phyloP scores from a whole-genome alignment of 2,329 filamentous ascomycete genomes.

The Biscogniauxia marginata region DNA sequence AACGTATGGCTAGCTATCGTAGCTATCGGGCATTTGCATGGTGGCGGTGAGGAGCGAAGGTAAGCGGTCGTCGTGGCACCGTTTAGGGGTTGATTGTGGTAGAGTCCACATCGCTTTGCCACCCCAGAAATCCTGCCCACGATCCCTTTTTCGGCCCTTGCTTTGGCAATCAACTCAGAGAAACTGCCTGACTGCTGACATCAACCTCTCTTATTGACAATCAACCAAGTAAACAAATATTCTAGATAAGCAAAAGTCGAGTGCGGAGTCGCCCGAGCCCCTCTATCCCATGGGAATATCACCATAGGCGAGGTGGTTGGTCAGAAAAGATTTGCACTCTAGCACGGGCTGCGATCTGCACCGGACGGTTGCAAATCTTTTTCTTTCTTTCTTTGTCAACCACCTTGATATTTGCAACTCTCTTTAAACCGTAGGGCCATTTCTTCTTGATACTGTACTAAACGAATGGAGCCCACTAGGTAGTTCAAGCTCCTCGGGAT shows the following conservation, averaged over 20 bases:
- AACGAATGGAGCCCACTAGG: no score
- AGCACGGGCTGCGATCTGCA: no score
- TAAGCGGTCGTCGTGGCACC: background rate
- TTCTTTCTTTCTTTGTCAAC: no score
- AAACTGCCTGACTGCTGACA: background rate
- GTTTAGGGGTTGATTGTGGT: background rate
- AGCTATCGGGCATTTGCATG: background rate
- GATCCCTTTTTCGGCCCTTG: background rate
- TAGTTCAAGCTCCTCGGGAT: no score
- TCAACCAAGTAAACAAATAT: background rate
- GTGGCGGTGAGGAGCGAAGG: background rate
- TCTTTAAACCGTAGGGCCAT: no score
- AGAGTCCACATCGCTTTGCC: background rate
- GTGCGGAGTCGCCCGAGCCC: background rate
- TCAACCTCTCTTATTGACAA: background rate
- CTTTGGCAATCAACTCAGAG: background rate
- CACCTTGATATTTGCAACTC: no score
- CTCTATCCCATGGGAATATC: background rate
- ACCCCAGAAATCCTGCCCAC: background rate
- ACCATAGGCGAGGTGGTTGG: background rate
- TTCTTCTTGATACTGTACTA: no score
- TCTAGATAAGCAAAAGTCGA: background rate
- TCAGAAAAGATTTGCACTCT: background rate
- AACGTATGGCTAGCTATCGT: background rate
- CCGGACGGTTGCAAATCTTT: no score